Evolutionary conservation across 371 early-diverging fungal species (phyloP).

Genomic region (Syncephalastrum racemosum): DNA sequence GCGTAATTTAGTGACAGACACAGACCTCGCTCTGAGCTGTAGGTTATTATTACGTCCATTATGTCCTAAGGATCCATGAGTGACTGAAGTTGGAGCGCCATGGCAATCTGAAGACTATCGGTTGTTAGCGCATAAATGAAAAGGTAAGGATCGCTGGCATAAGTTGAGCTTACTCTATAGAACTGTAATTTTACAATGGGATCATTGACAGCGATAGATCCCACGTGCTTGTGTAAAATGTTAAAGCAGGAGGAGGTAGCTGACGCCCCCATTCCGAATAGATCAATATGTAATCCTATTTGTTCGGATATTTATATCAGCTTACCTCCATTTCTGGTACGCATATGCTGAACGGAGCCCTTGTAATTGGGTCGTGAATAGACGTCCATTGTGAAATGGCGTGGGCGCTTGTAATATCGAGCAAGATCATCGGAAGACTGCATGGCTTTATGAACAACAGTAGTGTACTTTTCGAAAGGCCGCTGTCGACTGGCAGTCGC

Average conservation of each 20-base stretch:
- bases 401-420: constrained; percentile 3
- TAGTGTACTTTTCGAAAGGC: no score
- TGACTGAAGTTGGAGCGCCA: constrained; percentile 5
- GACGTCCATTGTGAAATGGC: constrained; percentile 15
- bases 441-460: no score
- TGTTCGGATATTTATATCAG: background rate
- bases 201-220: constrained; percentile 13
- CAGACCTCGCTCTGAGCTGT: constrained; percentile 10
- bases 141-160: background rate
- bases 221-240: constrained; percentile 12
- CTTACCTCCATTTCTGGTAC: constrained; percentile 12
- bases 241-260: constrained; percentile 9
- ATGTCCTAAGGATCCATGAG: constrained; percentile 4
- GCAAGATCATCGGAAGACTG: no score
- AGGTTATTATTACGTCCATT: constrained; percentile 4
- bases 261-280: background rate
- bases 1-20: constrained; percentile 10
- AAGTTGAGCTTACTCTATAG: constrained; percentile 10
- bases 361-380: constrained; percentile 14
- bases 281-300: background rate
- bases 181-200: constrained; percentile 14
- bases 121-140: no score
- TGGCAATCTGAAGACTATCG: constrained; percentile 13
- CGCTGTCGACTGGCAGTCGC: no score
- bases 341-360: constrained; percentile 14